Base-by-base conservation (phyloP, 257 asterid species). In the Solanum paucissectum region DNA sequence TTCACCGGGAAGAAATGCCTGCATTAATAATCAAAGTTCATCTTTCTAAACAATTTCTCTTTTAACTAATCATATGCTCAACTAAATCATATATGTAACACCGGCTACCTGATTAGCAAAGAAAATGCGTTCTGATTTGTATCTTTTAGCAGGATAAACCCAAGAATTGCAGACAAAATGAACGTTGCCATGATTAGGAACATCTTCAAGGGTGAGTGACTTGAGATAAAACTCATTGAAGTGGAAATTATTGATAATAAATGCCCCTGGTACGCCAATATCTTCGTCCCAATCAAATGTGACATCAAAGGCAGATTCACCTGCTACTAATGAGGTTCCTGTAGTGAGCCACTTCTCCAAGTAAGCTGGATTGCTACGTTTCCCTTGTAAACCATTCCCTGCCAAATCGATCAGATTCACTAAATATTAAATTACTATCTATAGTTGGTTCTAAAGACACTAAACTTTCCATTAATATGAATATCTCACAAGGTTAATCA, bases 121-220 rank as follows among this genome's bases (percentile, higher is more conserved):
- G 89, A 95, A 95, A 62, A 94, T 83, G 9, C 98, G 95, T 82
- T 92, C 92, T 40, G 87, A 88, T 46, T 91, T 86, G 92, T 95
- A 94, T 76, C 79, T 84, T 33, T 92, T 88, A 49, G 93, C 89
- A 6, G 94, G 95, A 86, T 94, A 95, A 88, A 95, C 91, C 98
- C 98, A 95, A 23, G 98, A 95, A 88, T 94, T 90, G 91, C 98
- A 95, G 83, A 92, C 77, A 90, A 95, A 95, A 86, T 94, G 95
- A 85, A 95, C 55, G 5, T 89, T 92, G 44, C 95, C 93, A 83
- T 93, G 95, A 7, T 91, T 93, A n/a, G 95, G 96, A 87, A 95
- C 91, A 36, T 91, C 89, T 89, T 94, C 94, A 27, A 95, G 96
- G 25, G 95, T 94, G 2, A 94, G 91, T 2, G 95, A 90, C 92